Base-by-base conservation (phyloP, 257 asterid species). In the Vinca minor region DNA sequence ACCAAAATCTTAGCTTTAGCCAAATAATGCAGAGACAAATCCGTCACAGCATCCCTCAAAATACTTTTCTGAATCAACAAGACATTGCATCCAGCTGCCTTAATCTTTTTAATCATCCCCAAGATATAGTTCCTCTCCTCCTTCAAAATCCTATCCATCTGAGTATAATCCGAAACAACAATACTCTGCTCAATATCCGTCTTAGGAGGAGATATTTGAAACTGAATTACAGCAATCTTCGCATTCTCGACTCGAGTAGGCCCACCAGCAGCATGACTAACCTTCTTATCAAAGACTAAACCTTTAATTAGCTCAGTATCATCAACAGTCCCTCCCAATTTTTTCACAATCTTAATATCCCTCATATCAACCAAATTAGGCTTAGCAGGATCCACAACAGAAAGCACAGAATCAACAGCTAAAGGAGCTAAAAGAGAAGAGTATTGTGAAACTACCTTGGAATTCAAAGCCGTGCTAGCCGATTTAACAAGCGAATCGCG, bases 101-200 rank as follows among this genome's bases (percentile, higher is more conserved):
- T 93, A 50, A 93, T 89, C 86, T 93, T 93, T 86, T 93, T 93
- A 78, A 93, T 87, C 90, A 93, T 93, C 48, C 97, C 86, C 72
- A 93, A 54, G 44, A 93, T 89, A 62, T 85, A 93, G 68, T 89
- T 93, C 62, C 99, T 93, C 80, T 93, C 99, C 81, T 93, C 97
- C 81, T 93, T 93, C 85, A 93, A 73, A 66, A 93, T 89, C 79
- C 99, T 87, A 74, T 93, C 99, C 96, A 93, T 89, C 78, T 93
- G 99, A 1, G 99, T 76, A 59, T 93, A 93, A 81, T 93, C 99
- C 5, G 99, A 93, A 23, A 93, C 95, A 69, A 93, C 96, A 39
- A 93, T 89, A 71, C 95, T 87, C 78, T 93, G 99, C 74, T 93
- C 99, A 17, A 93, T 93, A 73, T 93, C 99, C 1, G 99, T 93